Base-by-base conservation (phyloP, 1,284 basidiomycete species). In the Boletus smithii region DNA sequence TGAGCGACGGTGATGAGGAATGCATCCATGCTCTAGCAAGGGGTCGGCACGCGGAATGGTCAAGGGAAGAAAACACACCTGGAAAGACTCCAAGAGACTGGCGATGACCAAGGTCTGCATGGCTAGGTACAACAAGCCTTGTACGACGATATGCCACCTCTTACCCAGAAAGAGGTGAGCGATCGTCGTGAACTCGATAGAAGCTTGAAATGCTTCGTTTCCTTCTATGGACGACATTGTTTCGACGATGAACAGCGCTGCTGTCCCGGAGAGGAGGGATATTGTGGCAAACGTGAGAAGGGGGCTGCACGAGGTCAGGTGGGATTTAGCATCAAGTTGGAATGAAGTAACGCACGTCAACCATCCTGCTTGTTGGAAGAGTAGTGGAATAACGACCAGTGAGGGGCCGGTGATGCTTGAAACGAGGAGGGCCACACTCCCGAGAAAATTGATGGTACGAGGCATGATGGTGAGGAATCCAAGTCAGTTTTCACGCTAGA, bases 281-380 rank as follows among this genome's bases (percentile, higher is more conserved):
- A 61, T 51, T 9, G 16, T 38, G 5, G 14, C 26, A 38, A 62
- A 62, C 0, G 49, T 27, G 30, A 60, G 47, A 24, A 55, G 16
- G 8, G 59, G 54, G 8, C 58, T 59, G 13, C 16, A 4, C 1
- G 14, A 33, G 37, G n/a, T 43, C 4, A 5, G 37, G n/a, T 17
- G 39, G 1, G 31, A 26, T 18, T 2, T n/a, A n/a, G n/a, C n/a
- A n/a, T n/a, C n/a, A n/a, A n/a, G n/a, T n/a, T n/a, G n/a, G n/a
- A n/a, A n/a, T n/a, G n/a, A n/a, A n/a, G n/a, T n/a, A n/a, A 40
- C 60, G 41, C 20, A 60, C 58, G 53, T 63, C 26, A 60, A 35
- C 58, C 58, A 60, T 43, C 60, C 58, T 24, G 58, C 58, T 24
- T 63, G 58, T 20, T 60, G 58, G 36, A 57, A 60, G 2, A 63